These are phyloP conservation scores for Akebia trifoliata DNA, from an alignment of 164 flowering plant species.

Conservation along the genomic window DNA sequence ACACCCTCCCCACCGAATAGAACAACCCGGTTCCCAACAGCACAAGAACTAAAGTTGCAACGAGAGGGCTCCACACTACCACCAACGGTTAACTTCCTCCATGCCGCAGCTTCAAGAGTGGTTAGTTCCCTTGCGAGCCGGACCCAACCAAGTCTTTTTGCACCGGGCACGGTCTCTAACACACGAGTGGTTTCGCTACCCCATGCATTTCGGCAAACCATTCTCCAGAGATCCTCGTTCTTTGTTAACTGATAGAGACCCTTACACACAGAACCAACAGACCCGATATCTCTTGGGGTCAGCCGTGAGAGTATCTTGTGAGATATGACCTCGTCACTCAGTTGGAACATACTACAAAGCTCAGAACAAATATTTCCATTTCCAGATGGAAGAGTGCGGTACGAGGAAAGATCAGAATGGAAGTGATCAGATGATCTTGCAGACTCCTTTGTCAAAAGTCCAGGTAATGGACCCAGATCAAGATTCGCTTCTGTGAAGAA, in stretches of 20 bases:
- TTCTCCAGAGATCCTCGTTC: slow-evolving; percentile 88
- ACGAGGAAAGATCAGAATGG: slow-evolving; percentile 40
- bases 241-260: slow-evolving; percentile 58
- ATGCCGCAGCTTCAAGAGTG: slow-evolving; percentile 88
- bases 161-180: slow-evolving; percentile 79
- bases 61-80: slow-evolving; percentile 91
- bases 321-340: slow-evolving; percentile 75
- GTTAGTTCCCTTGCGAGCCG: slow-evolving; percentile 84
- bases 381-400: slow-evolving; percentile 29
- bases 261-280: slow-evolving; percentile 74
- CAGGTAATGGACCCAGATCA: slow-evolving; percentile 73
- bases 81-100: slow-evolving; percentile 88
- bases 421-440: slow-evolving; percentile 37
- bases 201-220: slow-evolving; percentile 97
- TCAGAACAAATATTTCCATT: slow-evolving; percentile 51
- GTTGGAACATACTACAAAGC: slow-evolving; percentile 62
- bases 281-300: slow-evolving; percentile 88
- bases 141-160: slow-evolving; percentile 81
- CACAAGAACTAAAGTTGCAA: slow-evolving; percentile 91
- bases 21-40: slow-evolving; percentile 90
- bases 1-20: slow-evolving; percentile 96
- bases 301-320: slow-evolving; percentile 64
- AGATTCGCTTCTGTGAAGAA: slow-evolving; percentile 70
- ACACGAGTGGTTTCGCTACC: slow-evolving; percentile 85
- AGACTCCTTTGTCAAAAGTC: slow-evolving; percentile 45